Conservation (phyloP, 1,139 yeast species). For the Debaryomycetaceae sp. region DNA sequence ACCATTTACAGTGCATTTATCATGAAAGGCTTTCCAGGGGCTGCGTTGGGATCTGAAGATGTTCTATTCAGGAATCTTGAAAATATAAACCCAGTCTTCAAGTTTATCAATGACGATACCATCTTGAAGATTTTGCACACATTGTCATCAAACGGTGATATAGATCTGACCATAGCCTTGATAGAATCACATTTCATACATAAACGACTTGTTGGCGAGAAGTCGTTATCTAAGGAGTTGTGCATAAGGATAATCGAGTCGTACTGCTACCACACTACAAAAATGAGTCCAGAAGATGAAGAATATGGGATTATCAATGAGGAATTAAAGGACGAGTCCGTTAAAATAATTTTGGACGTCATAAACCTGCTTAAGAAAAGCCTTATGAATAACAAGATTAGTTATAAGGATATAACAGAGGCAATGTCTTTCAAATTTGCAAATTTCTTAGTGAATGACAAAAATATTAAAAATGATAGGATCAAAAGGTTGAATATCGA, state of each 20-base stretch:
- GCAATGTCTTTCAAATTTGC: constrained; percentile 29
- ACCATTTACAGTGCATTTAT: constrained; percentile 26
- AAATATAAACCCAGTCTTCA: constrained; percentile 6
- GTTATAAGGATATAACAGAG: constrained; percentile 28
- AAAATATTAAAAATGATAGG: constrained; percentile 15
- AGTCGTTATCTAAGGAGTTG: constrained; percentile 31
- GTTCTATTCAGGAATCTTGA: constrained; percentile 15
- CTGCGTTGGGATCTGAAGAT: constrained; percentile 20
- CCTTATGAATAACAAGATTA: constrained; percentile 5
- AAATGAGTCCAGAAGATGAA: constrained; percentile 9
- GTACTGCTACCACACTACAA: constrained; percentile 25
- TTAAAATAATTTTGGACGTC: constrained; percentile 31
- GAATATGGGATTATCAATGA: constrained; percentile 2
- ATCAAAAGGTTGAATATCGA: constrained; percentile 8
- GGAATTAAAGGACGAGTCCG: constrained; percentile 18
- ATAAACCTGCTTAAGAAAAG: constrained; percentile 8
- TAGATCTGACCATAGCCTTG: constrained; percentile 28
- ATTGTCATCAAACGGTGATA: constrained; percentile 37
- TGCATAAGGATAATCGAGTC: constrained; percentile 34
- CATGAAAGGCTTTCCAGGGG: constrained; percentile 26
- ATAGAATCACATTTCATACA: constrained; percentile 39
- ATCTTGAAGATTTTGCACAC: constrained; percentile 27
- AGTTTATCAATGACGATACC: constrained; percentile 13
- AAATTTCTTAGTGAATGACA: constrained; percentile 18
- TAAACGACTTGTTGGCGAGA: constrained; percentile 28